Evolutionary conservation across 2,329 filamentous ascomycete species (phyloP).

Genomic region (Moelleriella libera): DNA sequence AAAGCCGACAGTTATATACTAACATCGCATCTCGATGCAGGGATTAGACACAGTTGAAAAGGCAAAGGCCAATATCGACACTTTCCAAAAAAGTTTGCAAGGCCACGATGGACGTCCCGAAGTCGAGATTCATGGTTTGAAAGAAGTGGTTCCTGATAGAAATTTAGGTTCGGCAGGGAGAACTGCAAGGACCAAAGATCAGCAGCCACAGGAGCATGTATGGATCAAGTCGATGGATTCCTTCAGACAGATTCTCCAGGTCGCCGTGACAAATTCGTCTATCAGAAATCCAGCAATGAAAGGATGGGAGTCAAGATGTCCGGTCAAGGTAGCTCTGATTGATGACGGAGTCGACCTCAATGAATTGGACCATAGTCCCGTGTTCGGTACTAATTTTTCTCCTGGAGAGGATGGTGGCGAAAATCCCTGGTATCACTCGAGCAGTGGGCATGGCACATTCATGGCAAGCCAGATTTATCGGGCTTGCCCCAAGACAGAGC

Average conservation of each 20-base stretch:
- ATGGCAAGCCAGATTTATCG: conserved; percentile 13
- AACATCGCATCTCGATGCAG: too few relatives aligned
- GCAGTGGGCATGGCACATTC: conserved; percentile 11
- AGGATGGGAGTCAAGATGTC: neutral
- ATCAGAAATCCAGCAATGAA: neutral
- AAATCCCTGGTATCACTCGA: conserved; percentile 14
- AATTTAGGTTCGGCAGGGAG: neutral
- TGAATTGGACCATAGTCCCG: conserved; percentile 11
- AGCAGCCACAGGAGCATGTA: neutral
- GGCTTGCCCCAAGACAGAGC: conserved; percentile 11
- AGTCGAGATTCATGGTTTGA: too few relatives aligned
- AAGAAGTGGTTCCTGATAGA: too few relatives aligned
- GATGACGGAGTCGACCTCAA: conserved; percentile 22
- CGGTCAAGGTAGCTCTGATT: conserved; percentile 17
- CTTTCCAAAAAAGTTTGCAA: too few relatives aligned
- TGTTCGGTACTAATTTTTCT: conserved; percentile 13
- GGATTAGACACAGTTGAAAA: too few relatives aligned
- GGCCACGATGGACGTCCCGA: too few relatives aligned
- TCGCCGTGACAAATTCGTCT: neutral
- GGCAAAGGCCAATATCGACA: too few relatives aligned
- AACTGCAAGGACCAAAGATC: neutral
- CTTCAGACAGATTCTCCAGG: neutral
- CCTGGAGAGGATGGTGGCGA: conserved; percentile 7
- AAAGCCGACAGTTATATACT: neutral
- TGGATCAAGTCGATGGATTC: conserved; percentile 1